These are phyloP conservation scores for Apodospora peruviana DNA, from an alignment of 495 filamentous ascomycete genomes.

Conservation along the genomic window DNA sequence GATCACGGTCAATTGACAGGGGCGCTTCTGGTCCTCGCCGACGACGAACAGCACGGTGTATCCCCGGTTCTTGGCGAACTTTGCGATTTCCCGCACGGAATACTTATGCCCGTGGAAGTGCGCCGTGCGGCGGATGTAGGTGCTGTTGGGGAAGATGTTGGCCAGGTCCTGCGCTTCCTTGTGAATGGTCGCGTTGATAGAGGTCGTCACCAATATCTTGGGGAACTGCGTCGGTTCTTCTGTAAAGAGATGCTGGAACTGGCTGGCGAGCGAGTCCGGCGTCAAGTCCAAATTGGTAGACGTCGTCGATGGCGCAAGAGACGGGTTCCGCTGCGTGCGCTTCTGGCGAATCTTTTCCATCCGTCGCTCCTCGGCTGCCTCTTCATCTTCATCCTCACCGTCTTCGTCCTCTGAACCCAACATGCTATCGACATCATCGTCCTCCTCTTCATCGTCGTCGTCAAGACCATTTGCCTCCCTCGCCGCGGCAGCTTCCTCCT, in stretches of 20 bases:
- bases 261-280: slow-evolving; percentile 59
- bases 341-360: slow-evolving; percentile 35
- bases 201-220: slow-evolving; percentile 87
- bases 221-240: slow-evolving; percentile 53
- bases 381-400: slow-evolving; percentile 30
- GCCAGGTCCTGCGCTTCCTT: slow-evolving; percentile 72
- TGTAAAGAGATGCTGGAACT: slow-evolving; percentile 79
- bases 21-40: slow-evolving; percentile 77
- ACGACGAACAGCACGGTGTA: slow-evolving; percentile 78
- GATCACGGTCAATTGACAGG: slow-evolving; percentile 69
- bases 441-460: slow-evolving; percentile 36
- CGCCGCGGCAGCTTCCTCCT: slow-evolving; percentile 48
- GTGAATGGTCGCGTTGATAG: slow-evolving; percentile 78
- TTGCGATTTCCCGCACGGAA: slow-evolving; percentile 80
- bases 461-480: slow-evolving; percentile 40
- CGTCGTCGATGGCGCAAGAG: slow-evolving; percentile 55
- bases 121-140: slow-evolving; percentile 76
- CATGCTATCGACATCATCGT: slow-evolving; percentile 71
- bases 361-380: slow-evolving; percentile 9
- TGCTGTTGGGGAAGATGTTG: slow-evolving; percentile 72
- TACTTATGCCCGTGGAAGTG: slow-evolving; percentile 81
- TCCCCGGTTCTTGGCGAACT: slow-evolving; percentile 69
- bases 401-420: slow-evolving; percentile 52
- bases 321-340: slow-evolving; percentile 48
- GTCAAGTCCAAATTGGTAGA: slow-evolving; percentile 68